A percentile compares a stretch with the other conserved stretches of the same genome.
phyloP scores from a whole-genome alignment of 208 protist species.

The Herpetomonas samuelpessoai region DNA sequence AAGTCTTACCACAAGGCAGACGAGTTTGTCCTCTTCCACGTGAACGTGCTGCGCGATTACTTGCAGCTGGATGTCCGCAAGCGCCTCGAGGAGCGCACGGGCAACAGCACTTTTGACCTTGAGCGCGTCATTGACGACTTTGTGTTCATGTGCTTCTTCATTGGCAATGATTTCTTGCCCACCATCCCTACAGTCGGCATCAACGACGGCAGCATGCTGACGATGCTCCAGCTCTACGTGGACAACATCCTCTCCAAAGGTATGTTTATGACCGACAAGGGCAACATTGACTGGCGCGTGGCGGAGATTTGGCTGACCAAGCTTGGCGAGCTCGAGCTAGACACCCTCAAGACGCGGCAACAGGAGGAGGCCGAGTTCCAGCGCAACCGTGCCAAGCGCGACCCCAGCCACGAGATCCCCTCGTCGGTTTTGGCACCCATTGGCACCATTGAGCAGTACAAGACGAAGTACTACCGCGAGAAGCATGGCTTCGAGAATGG shows the following conservation, averaged over 20 bases:
- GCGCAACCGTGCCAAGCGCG: slow-evolving; percentile 42
- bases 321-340: slow-evolving; percentile 76
- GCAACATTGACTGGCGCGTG: slow-evolving; percentile 67
- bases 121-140: slow-evolving; percentile 97
- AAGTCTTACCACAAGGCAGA: slow-evolving; percentile 79
- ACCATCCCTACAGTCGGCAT: slow-evolving; percentile 95
- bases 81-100: slow-evolving; percentile 17
- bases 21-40: slow-evolving; percentile 90
- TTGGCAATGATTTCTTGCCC: slow-evolving; percentile 99
- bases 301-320: slow-evolving; percentile 69
- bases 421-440: slow-evolving; percentile 25
- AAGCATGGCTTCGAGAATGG: slow-evolving; percentile 84
- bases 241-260: slow-evolving; percentile 55
- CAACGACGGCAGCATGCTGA: slow-evolving; percentile 88
- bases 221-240: slow-evolving; percentile 88
- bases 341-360: slow-evolving; percentile 59
- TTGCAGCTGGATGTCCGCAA: slow-evolving; percentile 86
- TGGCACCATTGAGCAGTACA: slow-evolving; percentile 73
- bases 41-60: slow-evolving; percentile 96
- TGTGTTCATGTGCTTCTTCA: slow-evolving; percentile 97
- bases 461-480: slow-evolving; percentile 80
- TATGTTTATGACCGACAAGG: slow-evolving; percentile 75
- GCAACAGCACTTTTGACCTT: slow-evolving; percentile 57
- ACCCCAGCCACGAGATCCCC: slow-evolving; percentile 65
- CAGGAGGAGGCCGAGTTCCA: slow-evolving; percentile 81